Evolutionary conservation across 2,329 filamentous ascomycete species (phyloP), one percentile per base, ranked within the genome.

Genomic region (Rhexocercosporidium sp.): DNA sequence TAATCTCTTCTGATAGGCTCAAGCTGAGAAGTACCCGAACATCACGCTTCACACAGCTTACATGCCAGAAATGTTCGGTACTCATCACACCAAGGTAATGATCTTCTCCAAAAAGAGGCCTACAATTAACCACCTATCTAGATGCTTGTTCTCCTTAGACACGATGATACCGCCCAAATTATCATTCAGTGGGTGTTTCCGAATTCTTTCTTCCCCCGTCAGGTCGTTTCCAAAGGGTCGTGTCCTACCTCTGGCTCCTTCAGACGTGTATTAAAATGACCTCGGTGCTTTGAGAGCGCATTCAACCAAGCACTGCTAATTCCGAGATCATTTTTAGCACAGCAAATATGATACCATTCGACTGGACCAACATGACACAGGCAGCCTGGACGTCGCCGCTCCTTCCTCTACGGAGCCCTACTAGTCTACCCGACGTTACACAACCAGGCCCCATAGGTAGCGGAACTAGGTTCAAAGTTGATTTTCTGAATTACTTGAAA

Each of bases 341-440:
- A 0, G 93, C 94, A 20, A 97, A 97, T 73, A 93, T 97, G 90
- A 95, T 97, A n/a, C 76, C 84, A 3, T 88, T 90, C 64, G 94
- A 97, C 77, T 97, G 94, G 94, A 86, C 83, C 1, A 96, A 96
- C 72, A 92, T 97, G 91, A 92, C 90, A 0, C 93, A 97, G 77
- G 93, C 88, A 1, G 86, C 92, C 5, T 97, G 94, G 94, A 83
- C 81, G 59, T 95, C 92, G 0, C 92, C 92, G 0, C 76, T 86
- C 1, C 85, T 97, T 0, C 89, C 91, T 0, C 39, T 66, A 31
- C 51, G 68, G n/a, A 31, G 41, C 16, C 18, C 16, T 0, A 47
- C 29, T 2, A 6, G 59, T 25, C n/a, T 34, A 9, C 3, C 62
- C 7, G 3, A 66, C 6, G 68, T 72, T 20, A 46, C 67, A 11